Base-by-base conservation (phyloP, 164 flowering plant genomes). In the Kalanchoe fedtschenkoi region DNA sequence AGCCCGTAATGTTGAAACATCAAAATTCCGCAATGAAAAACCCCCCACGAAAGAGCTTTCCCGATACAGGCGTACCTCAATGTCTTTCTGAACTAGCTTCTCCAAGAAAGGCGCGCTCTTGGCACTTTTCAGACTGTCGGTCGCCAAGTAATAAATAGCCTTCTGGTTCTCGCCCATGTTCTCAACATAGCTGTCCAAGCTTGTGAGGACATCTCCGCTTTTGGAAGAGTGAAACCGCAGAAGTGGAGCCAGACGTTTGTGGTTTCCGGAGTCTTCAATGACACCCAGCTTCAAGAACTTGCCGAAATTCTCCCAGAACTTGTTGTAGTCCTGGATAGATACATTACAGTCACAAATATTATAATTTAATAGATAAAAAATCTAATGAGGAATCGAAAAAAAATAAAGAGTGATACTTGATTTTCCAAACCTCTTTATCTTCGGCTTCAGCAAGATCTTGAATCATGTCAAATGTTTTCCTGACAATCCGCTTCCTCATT, bases 261-360 rank as follows among this genome's bases (percentile, higher is more conserved):
- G 99, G 67, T 95, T 95, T 34, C 89, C 99, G 42, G 89, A 46
- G 69, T 95, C 99, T 75, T 95, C 99, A 24, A 95, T 80, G 72
- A 97, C 91, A 35, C 99, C 99, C 70, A 95, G 69, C 71, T 95
- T 95, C 58, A 95, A 41, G 63, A 90, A 80, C 70, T 87, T 87
- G 11, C 99, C 99, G 69, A 95, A 95, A 68, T 95, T 93, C 82
- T 95, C 99, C 99, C 99, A 95, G 73, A 95, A 88, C 72, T 90
- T 90, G 63, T 88, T 91, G 80, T 88, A 95, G 70, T 95, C 99
- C 99, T 95, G 82, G 21, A 19, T 7, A 15, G 21, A 19, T 7
- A 15, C 22, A 21, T 22, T 19, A 51, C 6, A 37, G 26, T 24
- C 14, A 51, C 56, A 19, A 65, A 51, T 51, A 37, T 37, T 37